A percentile compares a stretch with the other conserved stretches of the same genome.
Conservation (phyloP, 352 stramenopile species). For the Discostella stelligera region DNA sequence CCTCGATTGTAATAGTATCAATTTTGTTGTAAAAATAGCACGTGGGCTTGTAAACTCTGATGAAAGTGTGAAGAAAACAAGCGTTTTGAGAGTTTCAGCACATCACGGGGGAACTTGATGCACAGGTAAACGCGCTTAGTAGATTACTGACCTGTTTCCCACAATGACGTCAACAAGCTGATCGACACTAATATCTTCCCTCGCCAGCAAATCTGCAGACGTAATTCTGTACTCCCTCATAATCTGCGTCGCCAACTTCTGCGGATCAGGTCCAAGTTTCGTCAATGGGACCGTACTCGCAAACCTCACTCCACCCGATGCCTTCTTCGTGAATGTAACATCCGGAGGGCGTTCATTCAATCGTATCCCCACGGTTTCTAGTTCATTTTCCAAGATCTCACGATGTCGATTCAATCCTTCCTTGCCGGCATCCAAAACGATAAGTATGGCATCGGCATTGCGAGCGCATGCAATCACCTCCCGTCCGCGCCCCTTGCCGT, state of each 20-base stretch:
- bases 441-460: constrained; percentile 98
- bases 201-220: constrained; percentile 96
- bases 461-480: constrained; percentile 99
- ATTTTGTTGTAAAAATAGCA: constrained; percentile 99
- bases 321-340: constrained; percentile 91
- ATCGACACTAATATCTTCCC: constrained; percentile 96
- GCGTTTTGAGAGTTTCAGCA: background rate
- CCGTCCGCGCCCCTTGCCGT: constrained; percentile 95
- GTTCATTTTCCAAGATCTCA: constrained; percentile 97
- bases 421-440: constrained; percentile 97
- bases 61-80: constrained; percentile 1
- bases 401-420: constrained; percentile 95
- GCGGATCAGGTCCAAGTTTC: constrained; percentile 82
- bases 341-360: constrained; percentile 96
- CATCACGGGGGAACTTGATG: background rate
- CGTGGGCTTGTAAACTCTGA: constrained; percentile 95
- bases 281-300: constrained; percentile 90
- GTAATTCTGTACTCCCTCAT: constrained; percentile 95
- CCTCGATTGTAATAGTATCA: constrained; percentile 98
- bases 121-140: background rate
- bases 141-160: constrained; percentile 86
- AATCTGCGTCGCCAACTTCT: constrained; percentile 75
- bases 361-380: constrained; percentile 97
- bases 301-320: constrained; percentile 65
- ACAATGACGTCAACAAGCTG: constrained; percentile 98